Base-by-base conservation (phyloP, 495 filamentous ascomycete genomes). In the Corynascus novoguineensis region DNA sequence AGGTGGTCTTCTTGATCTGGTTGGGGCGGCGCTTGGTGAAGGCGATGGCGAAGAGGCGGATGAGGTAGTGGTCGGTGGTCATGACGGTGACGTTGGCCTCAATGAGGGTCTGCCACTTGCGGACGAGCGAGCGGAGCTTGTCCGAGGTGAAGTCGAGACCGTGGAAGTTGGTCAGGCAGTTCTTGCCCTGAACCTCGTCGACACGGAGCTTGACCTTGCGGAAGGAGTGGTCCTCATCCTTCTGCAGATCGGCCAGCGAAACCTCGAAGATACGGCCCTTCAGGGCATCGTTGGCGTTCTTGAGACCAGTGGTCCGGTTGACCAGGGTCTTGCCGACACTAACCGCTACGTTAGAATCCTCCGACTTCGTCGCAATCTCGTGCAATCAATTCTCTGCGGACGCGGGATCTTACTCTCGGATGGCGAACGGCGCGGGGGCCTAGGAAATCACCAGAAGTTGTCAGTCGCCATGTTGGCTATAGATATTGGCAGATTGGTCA, bases 151-250 rank as follows among this genome's bases (percentile, higher is more conserved):
- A 97, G 81, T 98, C 93, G 73, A 98, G 83, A 65, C 93, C 93
- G 82, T 98, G 92, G 87, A 98, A 98, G 84, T 97, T 97, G 80
- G 93, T 98, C 67, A 98, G 82, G 78, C 93, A 98, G 85, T 96
- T 98, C 84, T 96, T 97, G 80, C 93, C 93, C 78, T 98, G 93
- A 58, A 98, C 86, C 78, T 98, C 93, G 69, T 98, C 93, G 65
- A 98, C 89, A 59, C 93, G 85, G 68, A 98, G 89, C 86, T 97
- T 97, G 75, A 98, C 81, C 83, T 98, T 98, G 79, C 93, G 90
- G 86, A 97, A 97, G 52, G 92, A 82, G 74, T 98, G 93, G 78
- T 97, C 93, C 82, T 98, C 93, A 72, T 98, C 93, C 77, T 96
- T 97, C 80, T 97, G 93, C 37, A 98, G 85, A 77, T 98, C 95